These are phyloP conservation scores for Xylariaceae sp. DNA, from an alignment of 2,329 filamentous ascomycete genomes.

Conservation along the genomic window DNA sequence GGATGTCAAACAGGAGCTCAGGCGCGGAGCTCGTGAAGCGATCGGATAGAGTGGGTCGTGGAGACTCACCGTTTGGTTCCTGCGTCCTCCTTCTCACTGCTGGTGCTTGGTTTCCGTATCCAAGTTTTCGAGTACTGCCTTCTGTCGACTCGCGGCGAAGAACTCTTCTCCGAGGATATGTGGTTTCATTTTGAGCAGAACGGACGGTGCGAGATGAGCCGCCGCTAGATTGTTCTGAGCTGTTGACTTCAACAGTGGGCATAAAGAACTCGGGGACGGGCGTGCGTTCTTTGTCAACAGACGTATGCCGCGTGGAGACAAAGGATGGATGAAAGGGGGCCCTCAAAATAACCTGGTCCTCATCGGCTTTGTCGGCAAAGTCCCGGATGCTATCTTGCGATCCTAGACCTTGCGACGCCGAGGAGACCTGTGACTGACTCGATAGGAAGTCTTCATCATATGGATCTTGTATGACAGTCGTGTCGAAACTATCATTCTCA, in stretches of 20 bases:
- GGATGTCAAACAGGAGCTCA: constrained; percentile 35
- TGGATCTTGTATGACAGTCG: constrained; percentile 46
- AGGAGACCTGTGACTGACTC: constrained; percentile 47
- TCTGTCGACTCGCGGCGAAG: constrained; percentile 17
- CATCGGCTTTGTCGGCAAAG: constrained; percentile 50
- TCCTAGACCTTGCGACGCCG: constrained; percentile 38
- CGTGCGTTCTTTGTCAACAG: constrained; percentile 33
- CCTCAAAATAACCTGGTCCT: constrained; percentile 52
- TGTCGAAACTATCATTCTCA: constrained; percentile 59
- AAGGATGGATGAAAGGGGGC: constrained; percentile 54
- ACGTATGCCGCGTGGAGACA: constrained; percentile 24
- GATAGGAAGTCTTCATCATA: constrained; percentile 40
- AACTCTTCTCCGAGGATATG: constrained; percentile 29
- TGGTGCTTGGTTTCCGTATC: not conserved
- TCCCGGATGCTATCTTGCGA: constrained; percentile 56
- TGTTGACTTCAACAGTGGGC: constrained; percentile 44
- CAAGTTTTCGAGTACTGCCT: constrained; percentile 18
- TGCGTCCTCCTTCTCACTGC: not conserved
- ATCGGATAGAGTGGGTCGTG: constrained; percentile 23
- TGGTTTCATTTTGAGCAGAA: constrained; percentile 25
- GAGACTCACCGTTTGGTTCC: constrained; percentile 10
- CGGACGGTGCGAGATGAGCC: constrained; percentile 34
- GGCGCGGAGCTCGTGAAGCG: constrained; percentile 36
- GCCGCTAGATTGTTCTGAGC: constrained; percentile 33
- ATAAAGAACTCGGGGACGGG: constrained; percentile 52